Conservation (phyloP, 2,329 filamentous ascomycete genomes). For the Aspergillus puulaauensis region DNA sequence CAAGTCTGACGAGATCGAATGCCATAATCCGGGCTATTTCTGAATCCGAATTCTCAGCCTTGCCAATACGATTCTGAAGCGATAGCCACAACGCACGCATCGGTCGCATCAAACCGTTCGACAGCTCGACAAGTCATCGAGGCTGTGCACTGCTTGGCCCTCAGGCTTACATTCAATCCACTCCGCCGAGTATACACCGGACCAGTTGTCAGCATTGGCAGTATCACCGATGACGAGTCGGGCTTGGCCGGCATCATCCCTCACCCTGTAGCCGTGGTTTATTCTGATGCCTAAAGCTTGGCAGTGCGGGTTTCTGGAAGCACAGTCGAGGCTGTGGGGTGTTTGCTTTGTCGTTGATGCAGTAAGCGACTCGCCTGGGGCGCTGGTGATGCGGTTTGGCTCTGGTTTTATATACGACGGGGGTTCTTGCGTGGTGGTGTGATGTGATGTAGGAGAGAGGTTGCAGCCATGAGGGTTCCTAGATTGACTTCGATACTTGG, state of each 20-base stretch:
- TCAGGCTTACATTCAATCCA: neutral
- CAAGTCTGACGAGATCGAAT: neutral
- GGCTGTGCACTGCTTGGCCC: neutral
- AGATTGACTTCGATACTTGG: neutral
- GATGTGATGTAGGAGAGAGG: neutral
- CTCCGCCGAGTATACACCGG: neutral
- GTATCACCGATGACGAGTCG: neutral
- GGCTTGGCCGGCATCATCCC: neutral
- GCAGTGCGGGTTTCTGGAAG: neutral
- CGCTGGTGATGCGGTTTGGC: neutral
- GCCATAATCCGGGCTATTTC: too few relatives aligned
- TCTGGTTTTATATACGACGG: neutral
- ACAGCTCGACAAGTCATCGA: neutral
- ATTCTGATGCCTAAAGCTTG: neutral
- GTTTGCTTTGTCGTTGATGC: neutral
- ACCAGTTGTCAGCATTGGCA: neutral
- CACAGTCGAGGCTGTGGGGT: too few relatives aligned
- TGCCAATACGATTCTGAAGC: neutral
- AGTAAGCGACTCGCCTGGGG: neutral
- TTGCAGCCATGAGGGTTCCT: neutral
- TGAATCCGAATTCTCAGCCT: neutral
- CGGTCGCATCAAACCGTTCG: too few relatives aligned
- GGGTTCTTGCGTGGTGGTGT: neutral
- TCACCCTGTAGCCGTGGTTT: neutral
- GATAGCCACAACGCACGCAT: neutral